phyloP scores from a whole-genome alignment of 371 early-diverging fungal genomes.

The Mortierella sp. region DNA sequence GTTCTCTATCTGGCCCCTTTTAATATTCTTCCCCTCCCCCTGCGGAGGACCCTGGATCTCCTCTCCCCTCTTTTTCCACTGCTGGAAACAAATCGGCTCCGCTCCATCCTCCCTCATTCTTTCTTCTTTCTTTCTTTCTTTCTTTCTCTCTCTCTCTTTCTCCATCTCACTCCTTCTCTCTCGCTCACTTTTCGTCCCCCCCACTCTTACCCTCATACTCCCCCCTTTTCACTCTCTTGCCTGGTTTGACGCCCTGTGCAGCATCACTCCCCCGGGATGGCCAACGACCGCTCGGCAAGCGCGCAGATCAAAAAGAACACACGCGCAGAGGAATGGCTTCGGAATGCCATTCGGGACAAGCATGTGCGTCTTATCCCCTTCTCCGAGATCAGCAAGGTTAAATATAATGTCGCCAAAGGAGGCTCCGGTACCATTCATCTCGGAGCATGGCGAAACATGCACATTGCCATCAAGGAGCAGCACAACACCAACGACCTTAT shows the following conservation, averaged over 20 bases:
- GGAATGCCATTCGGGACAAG: conserved; percentile 52
- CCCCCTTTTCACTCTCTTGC: background rate
- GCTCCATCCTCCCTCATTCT: background rate
- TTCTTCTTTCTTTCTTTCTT: background rate
- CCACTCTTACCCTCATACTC: background rate
- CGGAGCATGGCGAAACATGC: conserved; percentile 54
- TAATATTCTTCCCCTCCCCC: too few relatives aligned
- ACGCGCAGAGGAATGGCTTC: conserved; percentile 54
- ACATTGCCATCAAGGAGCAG: conserved; percentile 52
- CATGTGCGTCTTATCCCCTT: conserved; percentile 50
- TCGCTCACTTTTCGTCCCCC: background rate
- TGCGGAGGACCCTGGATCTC: too few relatives aligned
- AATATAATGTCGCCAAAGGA: conserved; percentile 52
- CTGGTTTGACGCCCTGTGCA: background rate
- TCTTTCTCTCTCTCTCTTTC: background rate
- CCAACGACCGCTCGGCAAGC: conserved; percentile 41
- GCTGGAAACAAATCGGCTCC: background rate
- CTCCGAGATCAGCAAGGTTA: conserved; percentile 54
- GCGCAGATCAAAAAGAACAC: conserved; percentile 50
- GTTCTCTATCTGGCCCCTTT: too few relatives aligned
- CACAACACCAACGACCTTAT: conserved; percentile 53
- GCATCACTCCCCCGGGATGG: conserved; percentile 24
- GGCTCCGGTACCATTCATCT: conserved; percentile 52
- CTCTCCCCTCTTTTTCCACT: background rate
- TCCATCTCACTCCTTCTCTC: background rate